A percentile compares a stretch with the other conserved stretches of the same genome.
phyloP scores from a whole-genome alignment of 768 basidiomycete genomes.

The Rubroboletus satanas region DNA sequence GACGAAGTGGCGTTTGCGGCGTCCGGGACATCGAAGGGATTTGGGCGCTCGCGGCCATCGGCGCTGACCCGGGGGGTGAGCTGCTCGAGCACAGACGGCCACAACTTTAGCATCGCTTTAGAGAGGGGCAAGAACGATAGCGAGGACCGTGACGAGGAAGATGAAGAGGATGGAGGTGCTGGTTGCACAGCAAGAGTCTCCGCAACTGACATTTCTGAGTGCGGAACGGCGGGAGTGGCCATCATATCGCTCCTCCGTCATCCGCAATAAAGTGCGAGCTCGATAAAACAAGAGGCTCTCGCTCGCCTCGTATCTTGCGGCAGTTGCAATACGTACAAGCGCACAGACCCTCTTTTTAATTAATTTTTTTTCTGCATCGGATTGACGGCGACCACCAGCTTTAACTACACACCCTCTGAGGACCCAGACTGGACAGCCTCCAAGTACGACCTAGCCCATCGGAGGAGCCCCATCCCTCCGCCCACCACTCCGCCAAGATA shows the following conservation, averaged over 20 bases:
- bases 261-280: background rate
- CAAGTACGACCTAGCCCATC: constrained; percentile 35
- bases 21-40: constrained; percentile 58
- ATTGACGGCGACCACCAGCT: background rate
- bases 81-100: constrained; percentile 56
- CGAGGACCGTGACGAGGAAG: constrained; percentile 18
- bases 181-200: constrained; percentile 8
- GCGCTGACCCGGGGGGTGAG: constrained; percentile 54
- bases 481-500: constrained; percentile 60
- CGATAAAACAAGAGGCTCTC: constrained; percentile 1
- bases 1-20: constrained; percentile 26
- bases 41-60: constrained; percentile 43
- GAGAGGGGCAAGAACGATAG: constrained; percentile 25
- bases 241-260: constrained; percentile 13
- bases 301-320: background rate
- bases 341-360: constrained; percentile 9
- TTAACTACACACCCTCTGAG: background rate
- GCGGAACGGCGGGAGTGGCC: constrained; percentile 7
- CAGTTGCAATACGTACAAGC: constrained; percentile 2
- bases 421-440: constrained; percentile 18
- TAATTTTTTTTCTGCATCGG: background rate
- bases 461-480: constrained; percentile 44
- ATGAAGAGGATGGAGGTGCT: constrained; percentile 5
- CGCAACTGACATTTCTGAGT: constrained; percentile 9
- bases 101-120: constrained; percentile 61